These are phyloP conservation scores for Melaleuca quinquenervia DNA, from an alignment of 345 rosid genomes.

Conservation along the genomic window DNA sequence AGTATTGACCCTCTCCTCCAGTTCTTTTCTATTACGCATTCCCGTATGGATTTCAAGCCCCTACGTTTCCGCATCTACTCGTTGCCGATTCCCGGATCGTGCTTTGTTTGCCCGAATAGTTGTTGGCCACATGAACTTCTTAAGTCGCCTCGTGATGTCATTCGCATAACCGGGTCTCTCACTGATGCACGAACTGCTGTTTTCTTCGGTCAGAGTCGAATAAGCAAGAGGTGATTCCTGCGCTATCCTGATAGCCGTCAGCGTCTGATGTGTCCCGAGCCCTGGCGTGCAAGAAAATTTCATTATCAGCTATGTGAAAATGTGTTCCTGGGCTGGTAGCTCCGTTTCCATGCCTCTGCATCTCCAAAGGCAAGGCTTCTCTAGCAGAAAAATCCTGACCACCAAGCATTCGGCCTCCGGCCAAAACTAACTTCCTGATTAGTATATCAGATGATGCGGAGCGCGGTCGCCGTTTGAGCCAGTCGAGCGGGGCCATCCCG, in stretches of 20 bases:
- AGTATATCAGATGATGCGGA: slow-evolving; percentile 55
- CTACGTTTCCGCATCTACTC: no score
- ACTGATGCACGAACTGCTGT: slow-evolving; percentile 14
- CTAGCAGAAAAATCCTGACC: slow-evolving; percentile 36
- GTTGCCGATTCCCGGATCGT: no score
- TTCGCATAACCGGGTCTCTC: slow-evolving; percentile 23
- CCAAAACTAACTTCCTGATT: slow-evolving; percentile 53
- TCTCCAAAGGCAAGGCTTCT: slow-evolving; percentile 46
- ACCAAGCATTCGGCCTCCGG: slow-evolving; percentile 52
- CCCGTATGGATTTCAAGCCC: no score
- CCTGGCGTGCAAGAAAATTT: slow-evolving; percentile 52
- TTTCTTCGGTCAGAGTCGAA: slow-evolving; percentile 28
- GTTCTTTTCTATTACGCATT: no score
- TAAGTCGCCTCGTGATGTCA: slow-evolving; percentile 20
- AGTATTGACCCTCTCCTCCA: neutral
- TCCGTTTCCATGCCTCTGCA: slow-evolving; percentile 53
- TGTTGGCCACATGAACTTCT: slow-evolving; percentile 53
- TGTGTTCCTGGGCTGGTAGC: slow-evolving; percentile 67
- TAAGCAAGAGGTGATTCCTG: slow-evolving; percentile 37
- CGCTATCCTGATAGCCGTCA: slow-evolving; percentile 15
- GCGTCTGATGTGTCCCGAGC: slow-evolving; percentile 32
- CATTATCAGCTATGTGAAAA: slow-evolving; percentile 58
- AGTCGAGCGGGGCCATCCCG: slow-evolving; percentile 80
- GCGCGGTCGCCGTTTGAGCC: slow-evolving; percentile 47
- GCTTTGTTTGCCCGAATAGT: slow-evolving; percentile 19